Evolutionary conservation across 169 alveolate species (phyloP).

Genomic region (Pseudocohnilembus persalinus): DNA sequence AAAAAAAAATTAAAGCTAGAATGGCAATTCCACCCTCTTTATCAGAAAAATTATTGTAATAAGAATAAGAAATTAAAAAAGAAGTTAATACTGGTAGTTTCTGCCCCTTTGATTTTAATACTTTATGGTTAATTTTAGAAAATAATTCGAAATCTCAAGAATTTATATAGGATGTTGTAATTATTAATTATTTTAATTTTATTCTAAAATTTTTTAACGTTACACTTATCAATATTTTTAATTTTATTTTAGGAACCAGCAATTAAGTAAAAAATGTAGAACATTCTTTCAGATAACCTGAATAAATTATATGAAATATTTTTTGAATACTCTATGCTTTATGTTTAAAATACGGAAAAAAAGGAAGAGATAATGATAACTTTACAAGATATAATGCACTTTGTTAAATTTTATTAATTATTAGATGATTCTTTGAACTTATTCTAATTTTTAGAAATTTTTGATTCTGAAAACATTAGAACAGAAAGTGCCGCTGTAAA

Average conservation of each 20-base stretch:
- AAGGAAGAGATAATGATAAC: conserved; percentile 46
- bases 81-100: conserved; percentile 32
- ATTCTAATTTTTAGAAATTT: conserved; percentile 32
- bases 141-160: conserved; percentile 41
- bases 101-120: conserved; percentile 42
- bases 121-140: conserved; percentile 40
- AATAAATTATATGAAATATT: conserved; percentile 37
- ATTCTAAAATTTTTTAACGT: background rate
- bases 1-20: conserved; percentile 33
- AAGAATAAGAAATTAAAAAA: conserved; percentile 35
- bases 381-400: conserved; percentile 47
- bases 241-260: conserved; percentile 16
- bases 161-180: background rate
- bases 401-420: conserved; percentile 39
- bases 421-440: conserved; percentile 30
- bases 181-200: background rate
- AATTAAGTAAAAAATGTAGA: conserved; percentile 11
- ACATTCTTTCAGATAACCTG: conserved; percentile 17
- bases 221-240: background rate
- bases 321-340: conserved; percentile 38
- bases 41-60: conserved; percentile 14
- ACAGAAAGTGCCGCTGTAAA: conserved; percentile 13
- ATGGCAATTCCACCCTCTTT: conserved; percentile 15
- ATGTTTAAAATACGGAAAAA: conserved; percentile 35
- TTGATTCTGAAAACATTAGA: conserved; percentile 31